phyloP scores from a whole-genome alignment of 768 basidiomycete genomes.

The Leccinum boreale region DNA sequence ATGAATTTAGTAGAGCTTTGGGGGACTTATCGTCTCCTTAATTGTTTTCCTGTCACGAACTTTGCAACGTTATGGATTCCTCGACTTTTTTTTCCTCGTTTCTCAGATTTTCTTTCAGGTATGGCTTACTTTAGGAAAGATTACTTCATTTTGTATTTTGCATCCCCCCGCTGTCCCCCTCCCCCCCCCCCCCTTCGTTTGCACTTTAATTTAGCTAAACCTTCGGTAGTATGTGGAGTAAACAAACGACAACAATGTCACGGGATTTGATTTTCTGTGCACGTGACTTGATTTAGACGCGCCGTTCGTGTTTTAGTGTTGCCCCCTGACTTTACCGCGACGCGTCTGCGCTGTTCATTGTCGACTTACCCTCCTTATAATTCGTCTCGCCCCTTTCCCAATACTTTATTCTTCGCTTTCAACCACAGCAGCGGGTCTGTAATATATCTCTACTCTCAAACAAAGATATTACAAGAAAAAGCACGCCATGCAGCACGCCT shows the following conservation, averaged over 20 bases:
- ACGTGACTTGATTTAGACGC: slow-evolving; percentile 17
- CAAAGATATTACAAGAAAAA: not conserved
- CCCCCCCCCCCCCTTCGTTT: slow-evolving; percentile 3
- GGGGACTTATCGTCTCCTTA: not conserved
- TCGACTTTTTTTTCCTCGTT: not conserved
- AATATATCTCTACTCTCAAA: not conserved
- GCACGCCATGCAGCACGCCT: slow-evolving; percentile 7
- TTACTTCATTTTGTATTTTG: slow-evolving; percentile 6
- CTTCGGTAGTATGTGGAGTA: not conserved
- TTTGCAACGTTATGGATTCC: slow-evolving; percentile 3
- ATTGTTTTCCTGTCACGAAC: slow-evolving; percentile 5
- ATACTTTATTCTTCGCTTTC: not conserved
- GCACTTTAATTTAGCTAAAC: slow-evolving; percentile 4
- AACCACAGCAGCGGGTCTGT: slow-evolving; percentile 30
- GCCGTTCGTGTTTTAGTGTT: not conserved
- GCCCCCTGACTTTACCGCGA: no score
- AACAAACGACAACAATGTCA: not conserved
- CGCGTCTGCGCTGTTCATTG: not conserved
- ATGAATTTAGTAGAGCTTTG: slow-evolving; percentile 6
- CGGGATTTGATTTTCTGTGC: slow-evolving; percentile 23
- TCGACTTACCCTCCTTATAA: not conserved
- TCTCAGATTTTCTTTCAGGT: not conserved
- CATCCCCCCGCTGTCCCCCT: not conserved
- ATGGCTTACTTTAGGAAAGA: slow-evolving; percentile 11
- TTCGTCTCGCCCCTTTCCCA: not conserved